A percentile compares a stretch with the other conserved stretches of the same genome.
Conservation (phyloP, 1,284 basidiomycete species). For the Mycocalia duriaeana region DNA sequence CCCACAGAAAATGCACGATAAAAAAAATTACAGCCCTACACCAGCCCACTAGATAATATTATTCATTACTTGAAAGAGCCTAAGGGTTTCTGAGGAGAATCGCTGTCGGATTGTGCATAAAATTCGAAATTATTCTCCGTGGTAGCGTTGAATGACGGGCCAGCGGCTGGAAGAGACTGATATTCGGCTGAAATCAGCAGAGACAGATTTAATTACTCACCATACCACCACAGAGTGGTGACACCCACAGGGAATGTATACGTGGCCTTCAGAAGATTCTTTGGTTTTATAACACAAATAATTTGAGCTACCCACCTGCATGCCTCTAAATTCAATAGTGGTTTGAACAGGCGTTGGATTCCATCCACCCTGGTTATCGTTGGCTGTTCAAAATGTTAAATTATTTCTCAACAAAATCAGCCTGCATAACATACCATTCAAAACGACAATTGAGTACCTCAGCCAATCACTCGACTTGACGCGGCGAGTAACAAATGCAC, state of each 20-base stretch:
- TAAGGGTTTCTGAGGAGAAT: too few relatives aligned
- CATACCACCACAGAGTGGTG: constrained; percentile 44
- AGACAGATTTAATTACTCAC: constrained; percentile 2
- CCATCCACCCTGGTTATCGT: constrained; percentile 52
- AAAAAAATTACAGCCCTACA: too few relatives aligned
- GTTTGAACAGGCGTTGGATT: constrained; percentile 56
- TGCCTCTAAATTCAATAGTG: constrained; percentile 67
- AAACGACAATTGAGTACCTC: constrained; percentile 64
- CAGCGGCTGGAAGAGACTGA: constrained; percentile 5
- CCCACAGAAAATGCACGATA: too few relatives aligned
- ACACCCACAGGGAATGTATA: constrained; percentile 67
- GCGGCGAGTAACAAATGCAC: constrained; percentile 60
- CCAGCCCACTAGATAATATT: too few relatives aligned
- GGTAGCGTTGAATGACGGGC: constrained; percentile 5
- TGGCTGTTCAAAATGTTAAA: constrained; percentile 26
- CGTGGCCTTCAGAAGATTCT: constrained; percentile 46
- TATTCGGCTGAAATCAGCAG: constrained; percentile 1
- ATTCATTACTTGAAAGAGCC: too few relatives aligned
- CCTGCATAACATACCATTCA: constrained; percentile 45
- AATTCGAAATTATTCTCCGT: background rate
- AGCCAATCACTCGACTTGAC: constrained; percentile 51
- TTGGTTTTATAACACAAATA: too few relatives aligned
- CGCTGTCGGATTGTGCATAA: too few relatives aligned
- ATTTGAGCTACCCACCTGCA: constrained; percentile 49
- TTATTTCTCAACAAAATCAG: background rate